These are phyloP conservation scores for Barbarea vulgaris DNA, from an alignment of 345 rosid genomes.

Conservation along the genomic window DNA sequence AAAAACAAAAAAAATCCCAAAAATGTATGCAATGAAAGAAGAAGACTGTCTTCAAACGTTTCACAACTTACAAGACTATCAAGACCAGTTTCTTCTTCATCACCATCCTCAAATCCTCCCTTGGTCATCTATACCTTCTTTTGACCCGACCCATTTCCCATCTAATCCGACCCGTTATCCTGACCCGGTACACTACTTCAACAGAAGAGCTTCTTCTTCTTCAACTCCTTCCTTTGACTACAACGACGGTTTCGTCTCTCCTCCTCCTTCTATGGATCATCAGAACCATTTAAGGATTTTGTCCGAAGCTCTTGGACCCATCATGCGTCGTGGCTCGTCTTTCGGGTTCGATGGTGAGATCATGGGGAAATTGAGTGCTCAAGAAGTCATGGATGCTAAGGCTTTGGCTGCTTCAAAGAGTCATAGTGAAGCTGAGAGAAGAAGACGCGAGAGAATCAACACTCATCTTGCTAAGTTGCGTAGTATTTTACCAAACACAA, in stretches of 20 bases:
- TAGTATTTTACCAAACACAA: conserved; percentile 91
- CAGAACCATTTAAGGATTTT: conserved; percentile 72
- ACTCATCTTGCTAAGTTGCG: conserved; percentile 93
- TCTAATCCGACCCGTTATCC: conserved; percentile 52
- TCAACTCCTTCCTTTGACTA: conserved; percentile 34
- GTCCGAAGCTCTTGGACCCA: conserved; percentile 77
- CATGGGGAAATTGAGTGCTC: conserved; percentile 82
- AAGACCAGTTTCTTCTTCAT: conserved; percentile 66
- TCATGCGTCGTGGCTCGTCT: conserved; percentile 59
- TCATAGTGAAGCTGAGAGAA: conserved; percentile 97
- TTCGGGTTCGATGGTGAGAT: conserved; percentile 80
- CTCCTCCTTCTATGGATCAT: conserved; percentile 47
- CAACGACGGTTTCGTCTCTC: conserved; percentile 32
- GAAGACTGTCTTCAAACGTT: conserved; percentile 68
- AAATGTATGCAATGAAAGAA: conserved; percentile 68
- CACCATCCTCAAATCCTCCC: conserved; percentile 47
- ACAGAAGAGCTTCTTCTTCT: conserved; percentile 60
- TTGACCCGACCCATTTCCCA: conserved; percentile 37
- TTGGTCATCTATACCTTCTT: conserved; percentile 37
- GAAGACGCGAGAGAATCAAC: conserved; percentile 95
- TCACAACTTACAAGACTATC: conserved; percentile 65
- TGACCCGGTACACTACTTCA: conserved; percentile 74
- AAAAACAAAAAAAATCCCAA: conserved; percentile 13
- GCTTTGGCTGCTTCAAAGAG: conserved; percentile 98
- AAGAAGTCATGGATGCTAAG: conserved; percentile 96